These are phyloP conservation scores for Metschnikowia kunwiensis DNA, from an alignment of 805 yeast species.

Conservation along the genomic window DNA sequence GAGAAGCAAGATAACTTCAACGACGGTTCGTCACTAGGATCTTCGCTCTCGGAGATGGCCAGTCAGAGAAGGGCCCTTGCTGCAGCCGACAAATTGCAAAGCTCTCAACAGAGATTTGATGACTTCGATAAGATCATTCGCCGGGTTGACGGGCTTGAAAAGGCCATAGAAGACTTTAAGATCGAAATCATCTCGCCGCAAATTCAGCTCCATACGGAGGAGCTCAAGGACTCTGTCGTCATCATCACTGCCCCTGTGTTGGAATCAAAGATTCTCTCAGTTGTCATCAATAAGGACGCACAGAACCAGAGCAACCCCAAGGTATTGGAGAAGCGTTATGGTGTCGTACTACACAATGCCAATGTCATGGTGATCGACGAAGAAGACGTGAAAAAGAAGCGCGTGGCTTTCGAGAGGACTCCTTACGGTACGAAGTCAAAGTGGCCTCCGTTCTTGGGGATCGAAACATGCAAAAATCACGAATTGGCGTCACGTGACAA, in stretches of 20 bases:
- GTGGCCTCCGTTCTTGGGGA: conserved; percentile 93
- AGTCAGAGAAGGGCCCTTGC: background rate
- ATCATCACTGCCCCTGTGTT: conserved; percentile 72
- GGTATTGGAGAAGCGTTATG: conserved; percentile 61
- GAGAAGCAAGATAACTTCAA: conserved; percentile 41
- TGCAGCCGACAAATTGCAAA: conserved; percentile 5
- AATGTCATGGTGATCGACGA: conserved; percentile 66
- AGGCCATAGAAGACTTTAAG: conserved; percentile 37
- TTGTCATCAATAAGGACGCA: conserved; percentile 43
- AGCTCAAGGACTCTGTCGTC: conserved; percentile 51
- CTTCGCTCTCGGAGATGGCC: conserved; percentile 4
- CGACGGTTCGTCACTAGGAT: conserved; percentile 31
- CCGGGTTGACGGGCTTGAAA: conserved; percentile 21
- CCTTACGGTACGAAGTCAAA: conserved; percentile 59
- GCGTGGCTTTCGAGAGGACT: conserved; percentile 42
- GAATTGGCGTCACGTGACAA: conserved; percentile 43
- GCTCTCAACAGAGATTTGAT: conserved; percentile 23
- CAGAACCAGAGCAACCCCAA: conserved; percentile 35
- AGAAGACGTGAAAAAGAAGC: conserved; percentile 34
- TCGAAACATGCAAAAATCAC: conserved; percentile 60
- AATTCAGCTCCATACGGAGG: conserved; percentile 41
- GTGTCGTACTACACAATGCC: conserved; percentile 64
- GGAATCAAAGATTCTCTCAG: conserved; percentile 64
- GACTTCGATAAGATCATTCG: conserved; percentile 34
- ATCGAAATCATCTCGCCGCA: conserved; percentile 43